Conservation (phyloP, 768 basidiomycete genomes). For the Pholiota conissans region DNA sequence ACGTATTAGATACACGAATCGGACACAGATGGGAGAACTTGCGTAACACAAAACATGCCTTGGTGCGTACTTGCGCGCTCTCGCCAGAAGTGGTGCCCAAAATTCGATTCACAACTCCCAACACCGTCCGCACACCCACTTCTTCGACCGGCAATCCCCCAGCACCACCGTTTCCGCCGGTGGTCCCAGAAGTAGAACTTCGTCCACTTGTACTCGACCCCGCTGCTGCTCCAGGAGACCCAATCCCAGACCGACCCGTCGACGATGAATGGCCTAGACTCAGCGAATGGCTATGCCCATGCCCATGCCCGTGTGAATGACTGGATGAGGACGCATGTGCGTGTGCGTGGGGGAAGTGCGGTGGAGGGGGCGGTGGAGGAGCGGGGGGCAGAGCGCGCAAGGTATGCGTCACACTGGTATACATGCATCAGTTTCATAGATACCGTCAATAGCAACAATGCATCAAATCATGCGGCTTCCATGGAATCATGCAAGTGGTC, state of each 20-base stretch:
- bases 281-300: not conserved
- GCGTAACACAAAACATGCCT: constrained; percentile 70
- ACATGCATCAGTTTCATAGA: not conserved
- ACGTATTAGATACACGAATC: not conserved
- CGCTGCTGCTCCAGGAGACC: not conserved
- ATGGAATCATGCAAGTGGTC: no score
- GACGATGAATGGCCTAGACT: not conserved
- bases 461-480: no score
- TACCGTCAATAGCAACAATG: no score
- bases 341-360: not conserved
- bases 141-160: constrained; percentile 35
- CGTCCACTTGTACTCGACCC: not conserved
- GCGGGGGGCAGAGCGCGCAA: constrained; percentile 43
- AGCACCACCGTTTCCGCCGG: not conserved
- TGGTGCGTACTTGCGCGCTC: constrained; percentile 46
- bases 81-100: constrained; percentile 38
- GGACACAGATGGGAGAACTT: constrained; percentile 2
- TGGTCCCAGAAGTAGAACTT: not conserved
- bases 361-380: constrained; percentile 14
- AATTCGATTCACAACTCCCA: constrained; percentile 68
- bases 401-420: constrained; percentile 61
- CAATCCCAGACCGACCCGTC: not conserved
- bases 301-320: not conserved
- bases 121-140: constrained; percentile 54
- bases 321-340: no score